Evolutionary conservation across 2,329 filamentous ascomycete genomes (phyloP).

Genomic region (Acephala macrosclerotiorum): DNA sequence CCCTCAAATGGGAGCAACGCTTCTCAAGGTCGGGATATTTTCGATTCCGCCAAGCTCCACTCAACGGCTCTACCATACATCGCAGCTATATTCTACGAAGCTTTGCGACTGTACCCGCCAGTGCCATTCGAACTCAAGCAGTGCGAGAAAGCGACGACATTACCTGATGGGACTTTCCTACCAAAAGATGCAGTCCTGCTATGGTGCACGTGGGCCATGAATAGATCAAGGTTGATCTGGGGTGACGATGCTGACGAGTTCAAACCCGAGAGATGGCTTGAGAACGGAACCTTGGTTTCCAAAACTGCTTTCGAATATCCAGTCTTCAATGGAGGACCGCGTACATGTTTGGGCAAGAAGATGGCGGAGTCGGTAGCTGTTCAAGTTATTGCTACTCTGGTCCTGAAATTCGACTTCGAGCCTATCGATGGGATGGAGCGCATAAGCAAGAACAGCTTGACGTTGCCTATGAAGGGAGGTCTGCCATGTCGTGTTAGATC

Average conservation of each 20-base stretch:
- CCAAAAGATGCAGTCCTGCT: slow-evolving; percentile 61
- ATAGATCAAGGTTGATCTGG: slow-evolving; percentile 63
- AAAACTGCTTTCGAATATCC: slow-evolving; percentile 64
- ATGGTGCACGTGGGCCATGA: slow-evolving; percentile 72
- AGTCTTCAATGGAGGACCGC: slow-evolving; percentile 70
- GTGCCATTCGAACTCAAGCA: slow-evolving; percentile 73
- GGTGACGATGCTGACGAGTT: slow-evolving; percentile 63
- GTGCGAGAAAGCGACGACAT: slow-evolving; percentile 55
- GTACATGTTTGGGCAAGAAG: slow-evolving; percentile 66
- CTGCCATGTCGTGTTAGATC: slow-evolving; percentile 50
- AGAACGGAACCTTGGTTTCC: slow-evolving; percentile 49
- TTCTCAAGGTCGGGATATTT: slow-evolving; percentile 7
- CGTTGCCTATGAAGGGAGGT: slow-evolving; percentile 68
- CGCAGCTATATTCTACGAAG: slow-evolving; percentile 68
- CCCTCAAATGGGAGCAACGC: not conserved
- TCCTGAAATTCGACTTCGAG: slow-evolving; percentile 58
- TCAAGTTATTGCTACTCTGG: slow-evolving; percentile 60
- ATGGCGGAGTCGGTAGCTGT: slow-evolving; percentile 69
- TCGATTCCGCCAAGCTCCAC: slow-evolving; percentile 25
- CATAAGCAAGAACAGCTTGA: slow-evolving; percentile 66
- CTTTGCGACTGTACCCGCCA: slow-evolving; percentile 67
- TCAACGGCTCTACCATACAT: slow-evolving; percentile 58
- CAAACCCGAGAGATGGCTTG: slow-evolving; percentile 64
- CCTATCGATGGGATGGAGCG: slow-evolving; percentile 53
- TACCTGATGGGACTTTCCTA: slow-evolving; percentile 68